Percentiles rank a stretch among this genome's conserved stretches.
phyloP scores from a whole-genome alignment of 495 filamentous ascomycete genomes.

The Hyaloscypha hepaticicola region DNA sequence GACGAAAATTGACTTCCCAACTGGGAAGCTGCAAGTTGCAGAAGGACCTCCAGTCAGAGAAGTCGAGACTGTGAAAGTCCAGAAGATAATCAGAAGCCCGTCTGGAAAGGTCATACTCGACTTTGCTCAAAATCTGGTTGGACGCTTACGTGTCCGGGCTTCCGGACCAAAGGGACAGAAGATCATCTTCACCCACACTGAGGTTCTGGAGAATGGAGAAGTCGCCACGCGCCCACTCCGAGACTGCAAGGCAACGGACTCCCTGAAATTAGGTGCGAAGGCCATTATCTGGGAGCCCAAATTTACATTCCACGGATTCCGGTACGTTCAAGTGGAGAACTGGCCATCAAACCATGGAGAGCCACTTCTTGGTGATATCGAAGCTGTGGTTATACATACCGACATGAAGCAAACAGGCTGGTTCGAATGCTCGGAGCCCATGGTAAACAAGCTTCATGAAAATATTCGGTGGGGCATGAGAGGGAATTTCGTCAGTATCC shows the following conservation, averaged over 20 bases:
- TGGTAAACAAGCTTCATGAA: slow-evolving; percentile 49
- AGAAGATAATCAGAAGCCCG: slow-evolving; percentile 43
- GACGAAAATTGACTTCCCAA: slow-evolving; percentile 16
- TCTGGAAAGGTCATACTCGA: slow-evolving; percentile 49
- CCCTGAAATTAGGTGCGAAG: slow-evolving; percentile 36
- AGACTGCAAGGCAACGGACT: slow-evolving; percentile 45
- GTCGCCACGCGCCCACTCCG: slow-evolving; percentile 49
- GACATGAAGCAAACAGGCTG: slow-evolving; percentile 49
- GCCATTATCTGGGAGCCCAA: slow-evolving; percentile 40
- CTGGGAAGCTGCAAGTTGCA: slow-evolving; percentile 10
- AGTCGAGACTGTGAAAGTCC: slow-evolving; percentile 32
- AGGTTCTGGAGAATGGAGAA: slow-evolving; percentile 54
- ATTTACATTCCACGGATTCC: slow-evolving; percentile 58
- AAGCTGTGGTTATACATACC: slow-evolving; percentile 48
- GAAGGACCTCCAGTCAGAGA: slow-evolving; percentile 24
- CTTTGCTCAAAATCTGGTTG: slow-evolving; percentile 58
- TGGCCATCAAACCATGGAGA: slow-evolving; percentile 39
- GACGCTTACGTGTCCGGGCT: slow-evolving; percentile 43
- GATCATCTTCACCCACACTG: slow-evolving; percentile 47
- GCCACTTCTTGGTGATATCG: slow-evolving; percentile 34
- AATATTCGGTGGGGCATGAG: slow-evolving; percentile 54
- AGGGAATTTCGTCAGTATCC: slow-evolving; percentile 53
- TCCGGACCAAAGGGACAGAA: slow-evolving; percentile 35
- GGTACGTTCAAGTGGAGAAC: slow-evolving; percentile 49
- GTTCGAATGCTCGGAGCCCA: slow-evolving; percentile 46